These are phyloP conservation scores for Trametes pubescens DNA, from an alignment of 1,284 basidiomycete species.

Conservation along the genomic window DNA sequence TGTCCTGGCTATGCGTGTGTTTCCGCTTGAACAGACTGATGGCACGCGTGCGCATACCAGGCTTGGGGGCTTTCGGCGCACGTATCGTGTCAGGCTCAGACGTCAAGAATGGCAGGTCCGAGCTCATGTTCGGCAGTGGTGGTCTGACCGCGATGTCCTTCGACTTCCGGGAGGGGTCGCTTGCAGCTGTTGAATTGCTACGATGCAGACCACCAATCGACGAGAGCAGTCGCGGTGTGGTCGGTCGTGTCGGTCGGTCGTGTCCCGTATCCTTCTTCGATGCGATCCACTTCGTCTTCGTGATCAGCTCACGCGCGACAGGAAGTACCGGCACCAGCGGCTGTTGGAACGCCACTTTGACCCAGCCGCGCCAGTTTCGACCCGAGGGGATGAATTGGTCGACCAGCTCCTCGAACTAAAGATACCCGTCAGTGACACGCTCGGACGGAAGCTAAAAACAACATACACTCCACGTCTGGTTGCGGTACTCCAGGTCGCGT, in stretches of 20 bases:
- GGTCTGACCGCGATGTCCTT: conserved; percentile 15
- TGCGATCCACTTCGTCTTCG: conserved; percentile 75
- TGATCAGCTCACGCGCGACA: conserved; percentile 76
- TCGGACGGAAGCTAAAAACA: conserved; percentile 12
- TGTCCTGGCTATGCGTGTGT: conserved; percentile 27
- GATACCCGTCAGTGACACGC: conserved; percentile 1
- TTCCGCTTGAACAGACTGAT: conserved; percentile 52
- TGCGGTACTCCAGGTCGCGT: conserved; percentile 81
- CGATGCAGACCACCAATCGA: conserved; percentile 19
- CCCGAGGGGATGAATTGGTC: conserved; percentile 83
- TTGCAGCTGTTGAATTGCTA: conserved; percentile 2
- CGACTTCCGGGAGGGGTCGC: conserved; percentile 12
- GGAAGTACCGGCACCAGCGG: conserved; percentile 77
- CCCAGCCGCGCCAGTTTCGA: conserved; percentile 80
- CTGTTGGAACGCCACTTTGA: conserved; percentile 83
- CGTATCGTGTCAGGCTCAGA: conserved; percentile 33
- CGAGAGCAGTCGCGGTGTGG: conserved; percentile 30
- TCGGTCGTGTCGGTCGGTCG: conserved; percentile 31
- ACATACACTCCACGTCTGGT: conserved; percentile 88
- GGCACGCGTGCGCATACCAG: conserved; percentile 41
- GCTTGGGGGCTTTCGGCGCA: conserved; percentile 23
- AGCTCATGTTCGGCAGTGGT: conserved; percentile 4
- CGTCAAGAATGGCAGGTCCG: conserved; percentile 30
- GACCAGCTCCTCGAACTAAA: conserved; percentile 83
- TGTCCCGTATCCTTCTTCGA: conserved; percentile 47